These are phyloP conservation scores for Ambrosiella xylebori DNA, from an alignment of 2,329 filamentous ascomycete genomes.

Conservation along the genomic window DNA sequence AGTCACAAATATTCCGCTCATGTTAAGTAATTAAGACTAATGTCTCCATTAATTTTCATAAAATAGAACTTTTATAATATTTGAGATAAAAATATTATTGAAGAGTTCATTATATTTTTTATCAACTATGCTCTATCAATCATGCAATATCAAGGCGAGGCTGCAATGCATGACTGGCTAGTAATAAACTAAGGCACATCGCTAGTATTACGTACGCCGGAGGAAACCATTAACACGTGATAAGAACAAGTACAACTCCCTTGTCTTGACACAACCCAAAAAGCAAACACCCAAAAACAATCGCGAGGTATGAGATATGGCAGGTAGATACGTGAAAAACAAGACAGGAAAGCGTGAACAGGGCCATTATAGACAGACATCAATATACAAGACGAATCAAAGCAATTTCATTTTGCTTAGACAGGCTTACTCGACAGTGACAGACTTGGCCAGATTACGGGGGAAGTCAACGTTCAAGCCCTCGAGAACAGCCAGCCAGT, in stretches of 20 bases:
- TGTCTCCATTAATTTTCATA: background rate
- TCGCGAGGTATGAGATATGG: slow-evolving; percentile 11
- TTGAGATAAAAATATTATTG: background rate
- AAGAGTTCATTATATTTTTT: background rate
- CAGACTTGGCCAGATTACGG: slow-evolving; percentile 94
- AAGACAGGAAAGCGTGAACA: slow-evolving; percentile 8
- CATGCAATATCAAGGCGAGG: too few relatives aligned
- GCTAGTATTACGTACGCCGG: background rate
- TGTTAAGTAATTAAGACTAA: too few relatives aligned
- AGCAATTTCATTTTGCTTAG: background rate
- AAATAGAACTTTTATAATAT: background rate
- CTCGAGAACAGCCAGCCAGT: slow-evolving; percentile 95
- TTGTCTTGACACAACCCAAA: slow-evolving; percentile 5
- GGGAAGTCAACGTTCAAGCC: slow-evolving; percentile 97
- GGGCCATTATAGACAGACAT: background rate
- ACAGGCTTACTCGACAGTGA: slow-evolving; percentile 74
- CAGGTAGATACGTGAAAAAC: slow-evolving; percentile 12
- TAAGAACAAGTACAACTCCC: slow-evolving; percentile 5
- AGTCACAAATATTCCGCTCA: too few relatives aligned
- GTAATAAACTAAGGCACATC: background rate
- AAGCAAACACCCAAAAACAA: slow-evolving; percentile 11
- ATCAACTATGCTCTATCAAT: background rate
- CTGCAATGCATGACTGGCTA: too few relatives aligned
- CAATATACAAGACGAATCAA: slow-evolving; percentile 9
- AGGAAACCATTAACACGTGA: slow-evolving; percentile 1